Evolutionary conservation across 192 early-diverging fungal genomes (phyloP).

Genomic region (Diversispora epigaea): DNA sequence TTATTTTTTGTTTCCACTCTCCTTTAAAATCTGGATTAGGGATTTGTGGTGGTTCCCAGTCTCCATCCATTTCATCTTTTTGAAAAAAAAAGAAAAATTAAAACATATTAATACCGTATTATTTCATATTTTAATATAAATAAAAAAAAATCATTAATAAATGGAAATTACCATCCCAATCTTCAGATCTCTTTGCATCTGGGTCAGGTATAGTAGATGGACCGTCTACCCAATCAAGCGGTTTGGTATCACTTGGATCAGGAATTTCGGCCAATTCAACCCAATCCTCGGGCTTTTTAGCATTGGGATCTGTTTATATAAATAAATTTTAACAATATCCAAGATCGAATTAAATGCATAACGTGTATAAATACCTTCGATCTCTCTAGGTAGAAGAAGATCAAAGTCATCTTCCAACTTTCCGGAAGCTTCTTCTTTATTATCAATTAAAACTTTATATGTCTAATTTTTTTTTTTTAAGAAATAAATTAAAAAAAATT

Average conservation of each 20-base stretch:
- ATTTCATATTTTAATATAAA: neutral
- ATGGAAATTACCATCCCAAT: conserved; percentile 69
- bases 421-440: conserved; percentile 77
- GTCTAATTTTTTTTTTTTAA: conserved; percentile 28
- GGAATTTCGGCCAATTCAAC: conserved; percentile 71
- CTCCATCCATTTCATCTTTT: conserved; percentile 86
- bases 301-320: conserved; percentile 51
- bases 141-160: neutral
- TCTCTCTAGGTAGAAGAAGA: conserved; percentile 61
- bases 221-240: conserved; percentile 87
- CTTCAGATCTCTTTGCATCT: conserved; percentile 80
- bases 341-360: conserved; percentile 26
- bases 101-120: neutral
- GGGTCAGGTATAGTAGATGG: conserved; percentile 83
- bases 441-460: conserved; percentile 57
- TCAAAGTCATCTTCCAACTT: conserved; percentile 79
- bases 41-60: conserved; percentile 88
- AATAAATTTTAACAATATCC: neutral
- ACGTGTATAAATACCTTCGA: too few relatives aligned
- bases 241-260: conserved; percentile 83
- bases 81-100: neutral
- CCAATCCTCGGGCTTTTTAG: conserved; percentile 92
- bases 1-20: conserved; percentile 77
- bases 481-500: conserved; percentile 52
- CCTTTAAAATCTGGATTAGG: conserved; percentile 88